A percentile compares a stretch with the other conserved stretches of the same genome.
Evolutionary conservation across 768 basidiomycete genomes (phyloP).

Genomic region (Lactarius hatsudake): DNA sequence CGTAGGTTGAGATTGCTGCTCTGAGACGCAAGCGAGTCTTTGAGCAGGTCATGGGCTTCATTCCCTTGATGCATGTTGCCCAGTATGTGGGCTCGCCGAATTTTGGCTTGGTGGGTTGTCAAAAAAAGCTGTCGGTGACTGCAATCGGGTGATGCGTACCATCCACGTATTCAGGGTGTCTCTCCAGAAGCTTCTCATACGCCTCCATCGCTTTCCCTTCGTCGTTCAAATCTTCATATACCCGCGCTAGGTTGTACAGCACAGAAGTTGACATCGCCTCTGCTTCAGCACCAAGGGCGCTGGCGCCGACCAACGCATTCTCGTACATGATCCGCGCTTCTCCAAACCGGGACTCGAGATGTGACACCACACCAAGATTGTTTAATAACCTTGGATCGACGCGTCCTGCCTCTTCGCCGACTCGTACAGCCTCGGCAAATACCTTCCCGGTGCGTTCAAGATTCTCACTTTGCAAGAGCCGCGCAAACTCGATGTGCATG

Average conservation of each 20-base stretch:
- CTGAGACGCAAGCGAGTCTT: constrained; percentile 82
- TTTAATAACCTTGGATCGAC: constrained; percentile 71
- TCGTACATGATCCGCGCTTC: constrained; percentile 70
- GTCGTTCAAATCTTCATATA: constrained; percentile 84
- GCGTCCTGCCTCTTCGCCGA: constrained; percentile 48
- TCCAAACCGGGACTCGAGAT: constrained; percentile 58
- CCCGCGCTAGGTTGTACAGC: constrained; percentile 87
- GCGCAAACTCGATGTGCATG: constrained; percentile 87
- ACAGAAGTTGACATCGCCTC: constrained; percentile 80
- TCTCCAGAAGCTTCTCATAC: constrained; percentile 80
- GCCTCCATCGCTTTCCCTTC: constrained; percentile 73
- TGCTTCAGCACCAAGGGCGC: constrained; percentile 44
- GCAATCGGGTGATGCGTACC: constrained; percentile 48
- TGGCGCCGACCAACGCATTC: constrained; percentile 60
- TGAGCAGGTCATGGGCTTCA: constrained; percentile 85
- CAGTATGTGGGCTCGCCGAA: constrained; percentile 83
- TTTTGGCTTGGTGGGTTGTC: constrained; percentile 63
- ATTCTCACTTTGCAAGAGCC: constrained; percentile 82
- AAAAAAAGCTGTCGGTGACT: neutral
- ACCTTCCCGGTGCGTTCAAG: constrained; percentile 70
- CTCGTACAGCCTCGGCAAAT: constrained; percentile 67
- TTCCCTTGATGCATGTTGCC: constrained; percentile 65
- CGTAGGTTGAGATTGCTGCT: constrained; percentile 81
- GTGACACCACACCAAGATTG: constrained; percentile 74
- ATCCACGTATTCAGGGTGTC: constrained; percentile 95